Conservation (phyloP, 495 filamentous ascomycete species). For the Tuber melanosporum region DNA sequence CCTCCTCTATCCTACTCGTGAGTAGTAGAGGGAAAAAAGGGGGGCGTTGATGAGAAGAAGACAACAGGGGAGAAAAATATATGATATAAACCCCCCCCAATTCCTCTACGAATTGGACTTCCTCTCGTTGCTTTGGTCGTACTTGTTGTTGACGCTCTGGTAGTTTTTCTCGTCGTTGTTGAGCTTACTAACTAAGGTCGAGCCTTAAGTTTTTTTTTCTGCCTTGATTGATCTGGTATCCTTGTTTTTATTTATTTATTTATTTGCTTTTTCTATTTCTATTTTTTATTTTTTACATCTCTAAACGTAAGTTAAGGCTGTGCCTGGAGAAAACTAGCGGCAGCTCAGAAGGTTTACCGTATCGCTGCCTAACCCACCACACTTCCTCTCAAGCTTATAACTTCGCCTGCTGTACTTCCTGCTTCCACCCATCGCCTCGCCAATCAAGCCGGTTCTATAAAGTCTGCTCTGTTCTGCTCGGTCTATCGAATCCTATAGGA, state of each 20-base stretch:
- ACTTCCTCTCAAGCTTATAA: background rate
- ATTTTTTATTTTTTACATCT: background rate
- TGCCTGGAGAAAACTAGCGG: background rate
- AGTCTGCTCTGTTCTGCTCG: background rate
- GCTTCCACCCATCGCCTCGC: background rate
- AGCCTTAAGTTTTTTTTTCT: background rate
- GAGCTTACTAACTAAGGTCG: constrained; percentile 4
- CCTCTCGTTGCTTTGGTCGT: background rate
- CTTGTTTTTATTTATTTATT: background rate
- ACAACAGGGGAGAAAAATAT: background rate
- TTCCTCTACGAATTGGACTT: background rate
- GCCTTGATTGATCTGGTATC: background rate
- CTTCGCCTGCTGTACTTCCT: background rate
- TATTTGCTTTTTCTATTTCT: background rate
- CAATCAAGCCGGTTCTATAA: background rate
- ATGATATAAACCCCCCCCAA: background rate
- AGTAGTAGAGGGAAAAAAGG: background rate
- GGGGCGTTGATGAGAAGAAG: background rate
- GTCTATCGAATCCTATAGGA: background rate
- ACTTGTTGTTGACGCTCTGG: background rate
- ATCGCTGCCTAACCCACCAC: background rate
- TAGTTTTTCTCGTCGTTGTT: constrained; percentile 2
- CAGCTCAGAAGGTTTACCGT: background rate
- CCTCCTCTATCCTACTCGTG: background rate
- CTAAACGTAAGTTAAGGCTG: background rate